Evolutionary conservation across 78 protist species (phyloP), one percentile per base, ranked within the genome.

Genomic region (Salpingoeca rosetta): DNA sequence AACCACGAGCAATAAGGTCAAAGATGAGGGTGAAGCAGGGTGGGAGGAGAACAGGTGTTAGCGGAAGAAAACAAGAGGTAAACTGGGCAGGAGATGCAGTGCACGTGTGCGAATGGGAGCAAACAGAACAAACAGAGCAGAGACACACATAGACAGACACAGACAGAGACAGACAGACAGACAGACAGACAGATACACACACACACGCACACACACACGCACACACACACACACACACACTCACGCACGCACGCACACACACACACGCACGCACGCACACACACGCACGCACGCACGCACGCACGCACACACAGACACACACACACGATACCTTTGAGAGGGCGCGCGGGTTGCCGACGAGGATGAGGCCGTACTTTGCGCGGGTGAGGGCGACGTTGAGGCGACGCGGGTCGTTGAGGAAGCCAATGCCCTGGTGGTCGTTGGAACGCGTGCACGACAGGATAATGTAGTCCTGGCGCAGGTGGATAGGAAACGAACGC

Each of bases 371-470:
- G 88, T 92, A 98, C 41, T 90, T 1, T 11, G 99, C 99, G 24
- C 99, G 94, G 38, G 99, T 99, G 25, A 99, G 88, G 42, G 99
- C 99, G 35, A 99, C 99, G 89, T 99, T 99, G 39, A 99, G 95
- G 11, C 99, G 93, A 45, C 99, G 92, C 25, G 99, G 98, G 78
- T 98, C 99, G 84, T 38, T 90, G 51, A 99, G 91, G 88, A 99
- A 99, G 43, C 99, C 99, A 87, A 99, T 98, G 75, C 99, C 98
- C 85, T 93, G 97, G 42, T 92, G 51, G 39, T 97, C 98, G 87
- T 98, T 98, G 45, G 96, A 89, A 35, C 99, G 96, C 25, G 98
- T 99, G 93, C 99, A 98, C 0, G 99, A 94, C 44, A 99, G 84
- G 38, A 99, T 93, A 85, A 99, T 98, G 87, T 86, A 96, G 78